Conservation (phyloP, 1,139 yeast genomes). For the Lodderomyces parapsilosis region DNA sequence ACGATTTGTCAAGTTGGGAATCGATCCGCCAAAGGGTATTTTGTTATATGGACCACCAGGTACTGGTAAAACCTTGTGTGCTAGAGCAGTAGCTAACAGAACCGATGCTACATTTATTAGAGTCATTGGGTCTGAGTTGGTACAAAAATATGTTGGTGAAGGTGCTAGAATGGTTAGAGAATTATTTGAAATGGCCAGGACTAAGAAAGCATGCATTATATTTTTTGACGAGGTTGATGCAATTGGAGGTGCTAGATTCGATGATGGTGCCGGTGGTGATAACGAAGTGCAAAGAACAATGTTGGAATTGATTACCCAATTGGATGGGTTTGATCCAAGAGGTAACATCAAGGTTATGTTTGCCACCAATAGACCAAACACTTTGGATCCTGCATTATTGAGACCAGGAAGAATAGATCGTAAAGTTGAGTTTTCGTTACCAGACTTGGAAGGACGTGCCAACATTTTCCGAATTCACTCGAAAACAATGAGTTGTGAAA, state of each 20-base stretch:
- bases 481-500: slow-evolving; percentile 94
- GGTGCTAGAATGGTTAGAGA: slow-evolving; percentile 99
- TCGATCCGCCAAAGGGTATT: slow-evolving; percentile 98
- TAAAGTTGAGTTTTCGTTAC: slow-evolving; percentile 93
- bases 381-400: slow-evolving; percentile 94
- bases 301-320: slow-evolving; percentile 95
- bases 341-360: slow-evolving; percentile 99
- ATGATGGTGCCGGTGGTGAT: slow-evolving; percentile 99
- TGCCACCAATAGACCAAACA: slow-evolving; percentile 97
- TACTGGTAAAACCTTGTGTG: slow-evolving; percentile 96
- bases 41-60: slow-evolving; percentile 97
- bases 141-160: slow-evolving; percentile 97
- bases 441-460: slow-evolving; percentile 97
- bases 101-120: slow-evolving; percentile 98
- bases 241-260: slow-evolving; percentile 97
- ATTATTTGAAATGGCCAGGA: slow-evolving; percentile 96
- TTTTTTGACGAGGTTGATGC: slow-evolving; percentile 98
- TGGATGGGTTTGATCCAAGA: slow-evolving; percentile 97
- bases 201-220: slow-evolving; percentile 95
- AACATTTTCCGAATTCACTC: slow-evolving; percentile 96
- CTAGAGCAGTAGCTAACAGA: slow-evolving; percentile 97
- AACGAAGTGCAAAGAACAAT: slow-evolving; percentile 98
- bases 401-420: slow-evolving; percentile 99
- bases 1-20: slow-evolving; percentile 91
- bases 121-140: slow-evolving; percentile 96